A percentile compares a stretch with the other conserved stretches of the same genome.
Evolutionary conservation across 768 basidiomycete genomes (phyloP).

Genomic region (Trichaptum fuscoviolaceum): DNA sequence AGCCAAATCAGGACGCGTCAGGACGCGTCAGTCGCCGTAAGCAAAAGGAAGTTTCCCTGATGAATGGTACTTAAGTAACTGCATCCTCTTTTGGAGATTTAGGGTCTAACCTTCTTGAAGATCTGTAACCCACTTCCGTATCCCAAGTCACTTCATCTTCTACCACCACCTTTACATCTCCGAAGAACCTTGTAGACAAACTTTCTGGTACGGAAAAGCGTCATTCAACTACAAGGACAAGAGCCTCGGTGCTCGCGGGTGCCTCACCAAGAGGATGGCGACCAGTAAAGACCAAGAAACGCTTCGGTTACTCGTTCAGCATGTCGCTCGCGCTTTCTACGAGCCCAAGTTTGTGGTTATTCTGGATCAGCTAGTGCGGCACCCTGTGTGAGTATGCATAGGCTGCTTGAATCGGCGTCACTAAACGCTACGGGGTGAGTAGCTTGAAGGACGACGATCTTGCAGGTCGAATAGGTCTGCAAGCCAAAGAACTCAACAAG

Average conservation of each 20-base stretch:
- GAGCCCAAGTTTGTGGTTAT: slow-evolving; percentile 89
- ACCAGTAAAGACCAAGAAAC: slow-evolving; percentile 79
- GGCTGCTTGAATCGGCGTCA: slow-evolving; percentile 9
- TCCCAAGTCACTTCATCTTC: background rate
- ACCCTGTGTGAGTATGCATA: slow-evolving; percentile 76
- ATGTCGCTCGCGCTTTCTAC: slow-evolving; percentile 92
- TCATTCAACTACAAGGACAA: background rate
- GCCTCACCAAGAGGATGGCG: slow-evolving; percentile 36
- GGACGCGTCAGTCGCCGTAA: no score
- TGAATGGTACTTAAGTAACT: no score
- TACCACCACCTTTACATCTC: background rate
- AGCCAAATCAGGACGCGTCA: no score
- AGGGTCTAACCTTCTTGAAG: background rate
- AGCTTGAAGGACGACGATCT: slow-evolving; percentile 93
- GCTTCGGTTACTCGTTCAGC: slow-evolving; percentile 84
- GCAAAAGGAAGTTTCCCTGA: no score
- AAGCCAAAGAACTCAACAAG: slow-evolving; percentile 87
- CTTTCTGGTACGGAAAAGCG: no score
- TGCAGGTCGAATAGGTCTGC: slow-evolving; percentile 84
- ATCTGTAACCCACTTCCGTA: background rate
- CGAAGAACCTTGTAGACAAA: background rate
- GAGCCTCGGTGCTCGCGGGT: background rate
- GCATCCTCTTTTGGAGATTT: background rate
- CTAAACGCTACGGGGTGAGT: slow-evolving; percentile 9
- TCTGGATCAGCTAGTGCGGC: slow-evolving; percentile 88